Percentiles rank a stretch among this genome's conserved stretches.
phyloP scores from a whole-genome alignment of 202 grass and related monocot species.

The Elaeis oleifera region DNA sequence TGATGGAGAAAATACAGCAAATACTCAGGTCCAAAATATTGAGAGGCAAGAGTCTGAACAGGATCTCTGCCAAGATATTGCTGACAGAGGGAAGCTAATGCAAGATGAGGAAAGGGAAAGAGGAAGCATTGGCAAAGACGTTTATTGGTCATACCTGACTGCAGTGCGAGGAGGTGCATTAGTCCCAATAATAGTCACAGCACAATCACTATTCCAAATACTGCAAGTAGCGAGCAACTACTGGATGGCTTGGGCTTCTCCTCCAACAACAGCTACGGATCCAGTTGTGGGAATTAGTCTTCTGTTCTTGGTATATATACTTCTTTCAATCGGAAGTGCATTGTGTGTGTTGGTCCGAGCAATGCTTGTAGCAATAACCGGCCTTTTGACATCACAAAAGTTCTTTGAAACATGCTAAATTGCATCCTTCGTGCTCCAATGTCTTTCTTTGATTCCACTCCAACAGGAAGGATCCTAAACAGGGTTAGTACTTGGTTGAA shows the following conservation, averaged over 20 bases:
- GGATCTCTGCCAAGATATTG: slow-evolving; percentile 50
- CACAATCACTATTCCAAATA: slow-evolving; percentile 77
- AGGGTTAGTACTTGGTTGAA: slow-evolving; percentile 45
- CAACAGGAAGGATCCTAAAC: slow-evolving; percentile 92
- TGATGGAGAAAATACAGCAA: slow-evolving; percentile 31
- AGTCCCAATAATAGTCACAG: slow-evolving; percentile 55
- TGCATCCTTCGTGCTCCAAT: slow-evolving; percentile 81
- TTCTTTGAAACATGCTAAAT: slow-evolving; percentile 90
- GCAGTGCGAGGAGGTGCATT: slow-evolving; percentile 69
- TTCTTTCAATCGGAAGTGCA: slow-evolving; percentile 61
- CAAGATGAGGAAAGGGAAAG: slow-evolving; percentile 95
- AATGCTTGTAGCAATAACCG: slow-evolving; percentile 47
- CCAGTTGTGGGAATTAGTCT: slow-evolving; percentile 49
- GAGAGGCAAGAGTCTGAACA: slow-evolving; percentile 75
- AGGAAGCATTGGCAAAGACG: slow-evolving; percentile 72
- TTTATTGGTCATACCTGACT: slow-evolving; percentile 84
- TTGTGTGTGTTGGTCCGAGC: slow-evolving; percentile 57
- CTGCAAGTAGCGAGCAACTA: slow-evolving; percentile 95
- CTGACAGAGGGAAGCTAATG: slow-evolving; percentile 69
- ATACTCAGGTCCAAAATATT: slow-evolving; percentile 54
- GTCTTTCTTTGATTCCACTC: slow-evolving; percentile 99
- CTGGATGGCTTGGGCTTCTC: slow-evolving; percentile 93
- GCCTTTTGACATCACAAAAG: slow-evolving; percentile 65
- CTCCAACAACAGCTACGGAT: slow-evolving; percentile 44
- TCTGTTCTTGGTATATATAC: slow-evolving; percentile 64